Evolutionary conservation across 2,329 filamentous ascomycete species (phyloP), one percentile per base, ranked within the genome.

Genomic region (Aureobasidium mangrovei): DNA sequence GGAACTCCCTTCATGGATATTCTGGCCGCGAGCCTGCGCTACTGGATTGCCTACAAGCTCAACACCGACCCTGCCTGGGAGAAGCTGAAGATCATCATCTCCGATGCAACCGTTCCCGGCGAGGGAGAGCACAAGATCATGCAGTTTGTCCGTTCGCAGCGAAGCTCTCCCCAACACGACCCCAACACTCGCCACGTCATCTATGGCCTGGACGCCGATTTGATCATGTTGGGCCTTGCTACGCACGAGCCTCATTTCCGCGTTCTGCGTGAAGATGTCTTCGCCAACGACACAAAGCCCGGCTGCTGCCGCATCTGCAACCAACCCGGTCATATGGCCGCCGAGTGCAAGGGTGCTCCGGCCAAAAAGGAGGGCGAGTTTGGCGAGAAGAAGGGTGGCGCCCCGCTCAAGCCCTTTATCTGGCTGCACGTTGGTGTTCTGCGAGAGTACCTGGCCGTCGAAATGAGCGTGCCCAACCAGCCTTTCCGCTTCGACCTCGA

Each of bases 61-160:
- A 97, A 94, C 70, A 96, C 89, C 28, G 93, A 98, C 69, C 90
- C 91, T 32, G 88, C 85, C 47, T 98, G 94, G 94, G 88, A 87
- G 59, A 90, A 90, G 71, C 77, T 96, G 69, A 98, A 98, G 77
- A 81, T 98, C 69, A 94, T 98, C 70, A 97, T 98, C 61, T 98
- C 93, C 7, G 93, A 98, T 75, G 91, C 93, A 53, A 96, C 91
- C 39, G 91, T 98, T 38, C 93, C 93, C 53, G 93, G 93, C 67
- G 93, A 98, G 73, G 93, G 93, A 68, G 93, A 98, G 74, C 93
- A 98, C 71, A 98, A 98, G 72, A 97, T 98, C 66, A 98, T 98
- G 93, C 85, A 93, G 62, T 98, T 97, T 69, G 82, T 98, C 61
- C 85, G 93, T 64, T 95, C 91, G 36, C 94, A 98, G 71, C 84